phyloP scores from a whole-genome alignment of 495 filamentous ascomycete genomes.

The Choiromyces venosus region DNA sequence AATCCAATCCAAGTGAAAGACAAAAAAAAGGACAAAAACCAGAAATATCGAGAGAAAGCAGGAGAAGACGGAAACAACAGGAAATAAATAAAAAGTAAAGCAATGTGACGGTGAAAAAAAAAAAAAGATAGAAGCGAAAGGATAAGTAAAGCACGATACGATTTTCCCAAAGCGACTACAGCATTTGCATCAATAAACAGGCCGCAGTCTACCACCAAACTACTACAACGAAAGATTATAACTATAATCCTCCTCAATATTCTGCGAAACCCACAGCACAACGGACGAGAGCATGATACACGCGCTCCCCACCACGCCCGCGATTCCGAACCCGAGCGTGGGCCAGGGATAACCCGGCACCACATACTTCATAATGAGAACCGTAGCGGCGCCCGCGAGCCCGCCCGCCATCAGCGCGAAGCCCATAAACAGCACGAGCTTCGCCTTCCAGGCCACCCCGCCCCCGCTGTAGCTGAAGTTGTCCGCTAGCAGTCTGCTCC shows the following conservation, averaged over 20 bases:
- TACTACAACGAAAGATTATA: constrained; percentile 86
- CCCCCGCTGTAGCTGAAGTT: constrained; percentile 78
- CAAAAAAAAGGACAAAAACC: neutral
- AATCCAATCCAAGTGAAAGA: neutral
- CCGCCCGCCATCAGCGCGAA: constrained; percentile 93
- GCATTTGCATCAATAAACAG: no score
- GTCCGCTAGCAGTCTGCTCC: constrained; percentile 77
- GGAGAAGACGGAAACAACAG: constrained; percentile 4
- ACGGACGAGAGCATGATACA: constrained; percentile 80
- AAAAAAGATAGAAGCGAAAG: neutral
- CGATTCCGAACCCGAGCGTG: constrained; percentile 86
- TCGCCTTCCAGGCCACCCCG: constrained; percentile 92
- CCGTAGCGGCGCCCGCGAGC: constrained; percentile 78
- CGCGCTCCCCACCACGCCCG: constrained; percentile 82
- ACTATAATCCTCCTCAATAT: constrained; percentile 97
- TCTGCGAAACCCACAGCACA: constrained; percentile 94
- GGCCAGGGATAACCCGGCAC: constrained; percentile 72
- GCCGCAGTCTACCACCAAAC: no score
- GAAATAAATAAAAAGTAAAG: neutral
- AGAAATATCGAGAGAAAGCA: neutral
- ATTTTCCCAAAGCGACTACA: no score
- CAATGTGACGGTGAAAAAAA: neutral
- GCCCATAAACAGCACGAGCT: constrained; percentile 89
- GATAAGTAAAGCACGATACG: neutral
- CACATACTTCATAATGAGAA: constrained; percentile 82